Evolutionary conservation across 1,139 yeast species (phyloP).

Genomic region (Geotrichum klebahnii): DNA sequence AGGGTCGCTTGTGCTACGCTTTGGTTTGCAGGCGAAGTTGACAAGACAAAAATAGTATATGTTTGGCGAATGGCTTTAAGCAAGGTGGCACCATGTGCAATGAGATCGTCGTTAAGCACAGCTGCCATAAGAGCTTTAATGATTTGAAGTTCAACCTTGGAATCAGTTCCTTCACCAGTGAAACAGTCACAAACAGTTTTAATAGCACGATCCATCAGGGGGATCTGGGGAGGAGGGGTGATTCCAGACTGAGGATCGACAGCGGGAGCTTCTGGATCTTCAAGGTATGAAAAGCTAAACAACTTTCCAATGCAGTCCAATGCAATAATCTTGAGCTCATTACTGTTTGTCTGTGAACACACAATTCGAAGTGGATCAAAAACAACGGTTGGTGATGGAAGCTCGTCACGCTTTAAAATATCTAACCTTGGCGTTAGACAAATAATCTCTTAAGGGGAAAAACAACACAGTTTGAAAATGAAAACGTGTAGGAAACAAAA

Average conservation of each 20-base stretch:
- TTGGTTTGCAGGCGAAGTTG: slow-evolving; percentile 77
- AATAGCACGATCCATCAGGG: slow-evolving; percentile 76
- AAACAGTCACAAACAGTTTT: slow-evolving; percentile 81
- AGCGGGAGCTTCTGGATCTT: slow-evolving; percentile 46
- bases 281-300: slow-evolving; percentile 59
- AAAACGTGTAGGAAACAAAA: too few relatives aligned
- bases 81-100: slow-evolving; percentile 87
- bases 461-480: slow-evolving; percentile 3
- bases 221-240: slow-evolving; percentile 53
- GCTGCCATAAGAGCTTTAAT: slow-evolving; percentile 89
- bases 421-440: slow-evolving; percentile 9
- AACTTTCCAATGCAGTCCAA: slow-evolving; percentile 64
- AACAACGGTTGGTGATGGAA: slow-evolving; percentile 47
- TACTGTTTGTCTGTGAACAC: slow-evolving; percentile 49
- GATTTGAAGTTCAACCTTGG: slow-evolving; percentile 83
- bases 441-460: not conserved
- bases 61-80: slow-evolving; percentile 89
- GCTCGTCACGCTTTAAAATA: slow-evolving; percentile 28
- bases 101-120: slow-evolving; percentile 69
- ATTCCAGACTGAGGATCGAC: slow-evolving; percentile 40
- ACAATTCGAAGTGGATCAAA: slow-evolving; percentile 63
- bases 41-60: slow-evolving; percentile 83
- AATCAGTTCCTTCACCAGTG: slow-evolving; percentile 88
- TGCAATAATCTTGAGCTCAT: slow-evolving; percentile 53
- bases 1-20: slow-evolving; percentile 93